phyloP scores from a whole-genome alignment of 148 eudicot species.

The Amaranthus cruentus region DNA sequence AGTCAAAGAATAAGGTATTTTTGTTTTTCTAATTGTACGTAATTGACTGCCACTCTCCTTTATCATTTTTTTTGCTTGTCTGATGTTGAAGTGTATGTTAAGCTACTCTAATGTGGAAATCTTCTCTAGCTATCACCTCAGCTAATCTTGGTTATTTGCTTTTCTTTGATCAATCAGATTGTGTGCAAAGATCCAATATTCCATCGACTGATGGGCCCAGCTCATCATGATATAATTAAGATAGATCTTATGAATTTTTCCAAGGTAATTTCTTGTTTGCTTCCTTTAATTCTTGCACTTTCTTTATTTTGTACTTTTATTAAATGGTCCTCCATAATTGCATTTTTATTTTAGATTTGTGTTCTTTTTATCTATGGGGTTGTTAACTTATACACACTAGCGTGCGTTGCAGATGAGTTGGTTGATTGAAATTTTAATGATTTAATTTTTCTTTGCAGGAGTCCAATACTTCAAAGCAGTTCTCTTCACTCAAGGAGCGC shows the following conservation, averaged over 20 bases:
- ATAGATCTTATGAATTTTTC: slow-evolving; percentile 56
- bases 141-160: slow-evolving; percentile 7
- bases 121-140: background rate
- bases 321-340: background rate
- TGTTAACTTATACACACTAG: background rate
- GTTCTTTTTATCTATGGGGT: background rate
- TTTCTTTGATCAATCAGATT: slow-evolving; percentile 32
- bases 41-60: background rate
- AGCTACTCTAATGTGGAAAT: background rate
- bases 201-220: slow-evolving; percentile 80
- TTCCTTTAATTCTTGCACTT: background rate
- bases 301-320: background rate
- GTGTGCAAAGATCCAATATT: slow-evolving; percentile 41
- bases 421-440: slow-evolving; percentile 4
- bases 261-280: slow-evolving; percentile 34
- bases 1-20: slow-evolving; percentile 51
- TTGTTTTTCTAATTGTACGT: background rate
- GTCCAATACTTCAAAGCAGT: slow-evolving; percentile 33
- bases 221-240: slow-evolving; percentile 52
- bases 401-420: slow-evolving; percentile 1
- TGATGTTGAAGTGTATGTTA: background rate
- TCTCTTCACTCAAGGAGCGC: slow-evolving; percentile 64
- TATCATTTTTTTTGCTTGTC: background rate
- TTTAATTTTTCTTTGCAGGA: slow-evolving; percentile 36
- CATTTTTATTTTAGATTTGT: background rate